Evolutionary conservation across 2,329 filamentous ascomycete species (phyloP).

Genomic region (Colletotrichum neosansevieriae): DNA sequence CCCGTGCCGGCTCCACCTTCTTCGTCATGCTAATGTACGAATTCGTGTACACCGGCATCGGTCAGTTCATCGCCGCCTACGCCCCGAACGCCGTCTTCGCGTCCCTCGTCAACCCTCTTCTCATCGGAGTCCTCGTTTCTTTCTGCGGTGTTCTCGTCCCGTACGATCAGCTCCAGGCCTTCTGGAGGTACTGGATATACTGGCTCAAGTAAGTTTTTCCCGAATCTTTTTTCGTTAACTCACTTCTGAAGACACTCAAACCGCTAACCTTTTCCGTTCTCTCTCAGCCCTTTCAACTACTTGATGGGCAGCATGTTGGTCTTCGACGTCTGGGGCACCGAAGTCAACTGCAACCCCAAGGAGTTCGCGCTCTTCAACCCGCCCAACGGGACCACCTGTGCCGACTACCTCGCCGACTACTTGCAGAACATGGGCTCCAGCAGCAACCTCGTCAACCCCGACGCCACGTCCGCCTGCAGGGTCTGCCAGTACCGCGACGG

Average conservation of each 20-base stretch:
- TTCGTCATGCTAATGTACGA: slow-evolving; percentile 70
- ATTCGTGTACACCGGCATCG: slow-evolving; percentile 71
- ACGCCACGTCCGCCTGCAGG: slow-evolving; percentile 65
- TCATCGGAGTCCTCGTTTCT: slow-evolving; percentile 70
- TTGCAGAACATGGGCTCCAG: slow-evolving; percentile 58
- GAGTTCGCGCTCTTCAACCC: slow-evolving; percentile 68
- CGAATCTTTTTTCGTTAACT: not conserved
- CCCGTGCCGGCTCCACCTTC: slow-evolving; percentile 63
- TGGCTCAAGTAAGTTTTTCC: not conserved
- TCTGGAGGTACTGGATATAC: slow-evolving; percentile 73
- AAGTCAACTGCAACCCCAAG: slow-evolving; percentile 58
- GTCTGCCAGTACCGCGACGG: slow-evolving; percentile 72
- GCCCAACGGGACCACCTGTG: slow-evolving; percentile 65
- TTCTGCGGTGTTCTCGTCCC: slow-evolving; percentile 84
- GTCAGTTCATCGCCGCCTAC: slow-evolving; percentile 73
- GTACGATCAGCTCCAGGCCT: slow-evolving; percentile 69
- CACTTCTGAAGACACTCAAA: no score
- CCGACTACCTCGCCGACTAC: slow-evolving; percentile 67
- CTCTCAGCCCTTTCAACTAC: slow-evolving; percentile 70
- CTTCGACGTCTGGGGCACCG: slow-evolving; percentile 61
- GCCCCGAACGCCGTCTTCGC: slow-evolving; percentile 72
- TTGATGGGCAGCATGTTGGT: slow-evolving; percentile 67
- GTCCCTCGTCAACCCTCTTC: slow-evolving; percentile 66
- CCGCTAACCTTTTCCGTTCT: not conserved
- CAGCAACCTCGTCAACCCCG: slow-evolving; percentile 70